Evolutionary conservation across 78 protist genomes (phyloP), one percentile per base, ranked within the genome.

Genomic region (Cavenderia fasciculata): DNA sequence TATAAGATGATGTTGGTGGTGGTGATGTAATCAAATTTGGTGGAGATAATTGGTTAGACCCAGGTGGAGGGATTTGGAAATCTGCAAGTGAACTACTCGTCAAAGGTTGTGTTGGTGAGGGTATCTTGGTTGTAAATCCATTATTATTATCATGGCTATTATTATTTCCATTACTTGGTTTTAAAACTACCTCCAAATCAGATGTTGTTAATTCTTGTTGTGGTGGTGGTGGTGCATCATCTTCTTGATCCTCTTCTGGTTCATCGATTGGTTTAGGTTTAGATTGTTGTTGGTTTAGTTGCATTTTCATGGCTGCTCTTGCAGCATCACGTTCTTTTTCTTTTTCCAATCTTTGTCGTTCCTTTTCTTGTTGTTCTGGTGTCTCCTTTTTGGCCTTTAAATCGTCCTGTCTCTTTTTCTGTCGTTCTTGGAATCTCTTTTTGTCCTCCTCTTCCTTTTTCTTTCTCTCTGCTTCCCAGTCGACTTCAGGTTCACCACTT

Each of bases 321-420:
- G 59, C 63, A 46, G 59, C 63, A 47, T 77, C 87, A 25, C 74
- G 27, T 49, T 77, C 87, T 36, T 62, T 77, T 77, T 77, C 68
- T 36, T 77, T 77, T 36, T 77, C 72, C 6, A 47, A 25, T 46
- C n/a, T 19, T 0, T 44, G 34, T 77, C 65, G 38, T 49, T 77
- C 87, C 38, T 77, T 77, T 49, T 77, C 87, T 44, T 77, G 74
- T 19, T 77, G 74, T 38, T 75, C 86, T 16, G 74, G 73, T 14
- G 87, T 61, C 36, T 7, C 4, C 72, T 62, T 62, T 29, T 70
- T 49, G 21, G 54, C n/a, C n/a, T n/a, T n/a, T n/a, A n/a, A n/a
- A 41, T 40, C 21, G 3, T 54, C 49, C 33, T 38, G 51, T 47
- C 33, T 27, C 47, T 77, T 46, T 16, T 38, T 62, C 49, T 77